phyloP scores from a whole-genome alignment of 208 protist species.

The Jaenimonas drosophilae region DNA sequence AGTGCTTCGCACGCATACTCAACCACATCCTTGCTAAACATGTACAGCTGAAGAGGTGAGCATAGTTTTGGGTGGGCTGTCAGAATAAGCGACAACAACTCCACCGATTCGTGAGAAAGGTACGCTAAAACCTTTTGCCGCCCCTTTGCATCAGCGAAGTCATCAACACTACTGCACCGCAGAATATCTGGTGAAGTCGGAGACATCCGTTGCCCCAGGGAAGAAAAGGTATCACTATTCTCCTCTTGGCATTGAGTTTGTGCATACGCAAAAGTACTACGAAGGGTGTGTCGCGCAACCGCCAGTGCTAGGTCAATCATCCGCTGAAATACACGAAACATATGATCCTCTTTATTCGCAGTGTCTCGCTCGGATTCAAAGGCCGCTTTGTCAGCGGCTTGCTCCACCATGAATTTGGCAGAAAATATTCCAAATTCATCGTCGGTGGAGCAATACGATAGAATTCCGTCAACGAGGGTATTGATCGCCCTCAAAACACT shows the following conservation, averaged over 20 bases:
- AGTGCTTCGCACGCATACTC: slow-evolving; percentile 51
- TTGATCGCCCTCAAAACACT: slow-evolving; percentile 41
- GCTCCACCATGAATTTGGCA: slow-evolving; percentile 76
- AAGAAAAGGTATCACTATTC: not conserved
- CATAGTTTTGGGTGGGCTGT: slow-evolving; percentile 27
- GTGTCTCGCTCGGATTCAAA: slow-evolving; percentile 32
- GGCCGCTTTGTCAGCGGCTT: slow-evolving; percentile 63
- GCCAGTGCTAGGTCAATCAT: slow-evolving; percentile 61
- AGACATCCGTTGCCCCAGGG: slow-evolving; percentile 3
- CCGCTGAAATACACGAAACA: slow-evolving; percentile 39
- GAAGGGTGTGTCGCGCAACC: slow-evolving; percentile 34
- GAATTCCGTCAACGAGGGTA: slow-evolving; percentile 42
- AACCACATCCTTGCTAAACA: slow-evolving; percentile 36
- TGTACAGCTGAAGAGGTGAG: slow-evolving; percentile 39
- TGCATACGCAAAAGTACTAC: slow-evolving; percentile 14
- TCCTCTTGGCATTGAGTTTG: not conserved
- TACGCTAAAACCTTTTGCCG: slow-evolving; percentile 66
- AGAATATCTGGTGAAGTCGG: slow-evolving; percentile 20
- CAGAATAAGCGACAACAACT: slow-evolving; percentile 49
- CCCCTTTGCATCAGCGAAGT: slow-evolving; percentile 55
- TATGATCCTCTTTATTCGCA: slow-evolving; percentile 40
- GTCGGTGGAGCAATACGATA: slow-evolving; percentile 48
- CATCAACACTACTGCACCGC: slow-evolving; percentile 67
- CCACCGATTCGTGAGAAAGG: slow-evolving; percentile 36
- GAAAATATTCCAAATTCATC: slow-evolving; percentile 35